phyloP scores from a whole-genome alignment of 208 protist species.

The Crithidia expoeki region DNA sequence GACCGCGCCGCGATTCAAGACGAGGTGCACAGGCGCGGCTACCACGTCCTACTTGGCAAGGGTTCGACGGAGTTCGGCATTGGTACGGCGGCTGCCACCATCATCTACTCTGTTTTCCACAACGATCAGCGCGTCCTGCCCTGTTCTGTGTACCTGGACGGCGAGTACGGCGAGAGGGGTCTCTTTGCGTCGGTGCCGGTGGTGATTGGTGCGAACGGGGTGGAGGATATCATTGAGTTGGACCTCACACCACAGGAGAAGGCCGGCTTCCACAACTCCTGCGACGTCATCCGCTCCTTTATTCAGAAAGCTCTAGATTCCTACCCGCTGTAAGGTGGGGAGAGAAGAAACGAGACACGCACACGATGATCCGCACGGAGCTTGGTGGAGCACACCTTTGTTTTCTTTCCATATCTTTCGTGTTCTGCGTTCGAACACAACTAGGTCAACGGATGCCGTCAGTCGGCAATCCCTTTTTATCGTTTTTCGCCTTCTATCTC shows the following conservation, averaged over 20 bases:
- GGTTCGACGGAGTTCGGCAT: conserved; percentile 63
- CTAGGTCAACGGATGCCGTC: conserved; percentile 16
- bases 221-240: conserved; percentile 49
- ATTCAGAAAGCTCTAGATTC: conserved; percentile 34
- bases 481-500: neutral
- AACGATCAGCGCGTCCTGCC: conserved; percentile 51
- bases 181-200: conserved; percentile 51
- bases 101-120: conserved; percentile 51
- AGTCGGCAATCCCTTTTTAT: conserved; percentile 5
- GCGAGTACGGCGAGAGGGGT: conserved; percentile 47
- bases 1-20: conserved; percentile 42
- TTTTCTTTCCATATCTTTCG: conserved; percentile 3
- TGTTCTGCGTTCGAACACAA: conserved; percentile 18
- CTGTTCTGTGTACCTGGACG: conserved; percentile 48
- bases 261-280: conserved; percentile 43
- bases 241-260: conserved; percentile 42
- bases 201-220: conserved; percentile 35
- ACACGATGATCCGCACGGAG: neutral
- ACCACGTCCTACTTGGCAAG: conserved; percentile 48
- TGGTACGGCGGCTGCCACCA: conserved; percentile 37
- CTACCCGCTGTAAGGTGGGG: conserved; percentile 33
- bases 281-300: conserved; percentile 42
- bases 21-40: conserved; percentile 47
- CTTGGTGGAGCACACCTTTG: conserved; percentile 14
- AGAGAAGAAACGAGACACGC: neutral